Evolutionary conservation across 2,329 filamentous ascomycete species (phyloP).

Genomic region (Rhynchosporium graminicola): DNA sequence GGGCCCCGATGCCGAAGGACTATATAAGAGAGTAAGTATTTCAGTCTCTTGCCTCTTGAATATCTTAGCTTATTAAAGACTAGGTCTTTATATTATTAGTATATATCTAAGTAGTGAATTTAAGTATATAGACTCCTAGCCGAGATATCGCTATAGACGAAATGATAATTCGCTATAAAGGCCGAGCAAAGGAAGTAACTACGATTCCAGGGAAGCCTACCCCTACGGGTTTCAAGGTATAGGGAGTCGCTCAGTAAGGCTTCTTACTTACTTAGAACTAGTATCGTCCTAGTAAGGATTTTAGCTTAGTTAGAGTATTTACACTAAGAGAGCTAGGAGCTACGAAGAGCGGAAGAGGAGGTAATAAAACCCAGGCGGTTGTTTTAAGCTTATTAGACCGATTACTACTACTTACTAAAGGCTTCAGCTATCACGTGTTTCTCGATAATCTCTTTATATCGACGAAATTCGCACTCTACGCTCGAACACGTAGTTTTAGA

Average conservation of each 20-base stretch:
- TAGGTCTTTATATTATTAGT: neutral
- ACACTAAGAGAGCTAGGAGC: neutral
- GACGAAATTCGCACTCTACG: neutral
- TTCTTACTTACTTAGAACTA: neutral
- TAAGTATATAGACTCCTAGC: neutral
- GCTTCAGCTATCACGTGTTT: neutral
- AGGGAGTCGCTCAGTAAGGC: neutral
- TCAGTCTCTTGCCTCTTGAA: neutral
- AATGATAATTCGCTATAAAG: neutral
- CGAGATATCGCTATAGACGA: neutral
- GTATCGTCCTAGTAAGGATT: neutral
- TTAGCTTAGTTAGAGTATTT: neutral
- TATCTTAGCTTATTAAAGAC: neutral
- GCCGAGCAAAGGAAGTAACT: neutral
- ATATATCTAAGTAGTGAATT: neutral
- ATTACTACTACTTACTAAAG: neutral
- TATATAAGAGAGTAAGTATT: conserved; percentile 5
- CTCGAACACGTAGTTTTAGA: neutral
- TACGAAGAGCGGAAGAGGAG: neutral
- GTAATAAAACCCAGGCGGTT: neutral
- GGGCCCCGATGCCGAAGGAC: no score
- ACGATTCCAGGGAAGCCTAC: neutral
- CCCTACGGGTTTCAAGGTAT: neutral
- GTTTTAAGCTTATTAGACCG: neutral
- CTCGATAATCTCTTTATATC: neutral